These are phyloP conservation scores for Leccinum subrobustum DNA, from an alignment of 1,284 basidiomycete genomes.

Conservation along the genomic window DNA sequence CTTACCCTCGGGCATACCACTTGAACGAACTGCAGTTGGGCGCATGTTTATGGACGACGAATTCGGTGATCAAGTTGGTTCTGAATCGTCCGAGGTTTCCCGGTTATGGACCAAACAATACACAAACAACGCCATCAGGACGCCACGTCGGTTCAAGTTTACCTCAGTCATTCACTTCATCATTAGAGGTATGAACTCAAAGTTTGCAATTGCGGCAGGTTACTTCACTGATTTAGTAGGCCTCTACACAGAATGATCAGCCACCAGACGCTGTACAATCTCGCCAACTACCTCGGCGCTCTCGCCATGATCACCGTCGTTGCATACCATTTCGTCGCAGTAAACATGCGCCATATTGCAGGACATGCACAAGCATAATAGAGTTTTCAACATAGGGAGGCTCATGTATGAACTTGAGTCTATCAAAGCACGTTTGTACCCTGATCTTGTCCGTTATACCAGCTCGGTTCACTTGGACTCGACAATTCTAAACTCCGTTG, in stretches of 20 bases:
- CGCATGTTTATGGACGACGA: slow-evolving; percentile 51
- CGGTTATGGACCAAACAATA: slow-evolving; percentile 28
- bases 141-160: not conserved
- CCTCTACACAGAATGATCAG: slow-evolving; percentile 56
- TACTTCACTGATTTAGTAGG: not conserved
- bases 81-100: slow-evolving; percentile 32
- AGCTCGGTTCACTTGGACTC: not conserved
- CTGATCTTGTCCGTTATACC: not conserved
- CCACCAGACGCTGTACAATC: slow-evolving; percentile 75
- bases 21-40: slow-evolving; percentile 45
- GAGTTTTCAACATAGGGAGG: not conserved
- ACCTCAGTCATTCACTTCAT: slow-evolving; percentile 4
- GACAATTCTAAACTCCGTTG: not conserved
- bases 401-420: not conserved
- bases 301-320: slow-evolving; percentile 82
- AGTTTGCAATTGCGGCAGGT: not conserved
- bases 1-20: slow-evolving; percentile 75
- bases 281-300: slow-evolving; percentile 83
- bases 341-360: slow-evolving; percentile 63
- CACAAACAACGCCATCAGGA: slow-evolving; percentile 30
- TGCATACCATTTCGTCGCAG: slow-evolving; percentile 83
- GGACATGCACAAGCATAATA: slow-evolving; percentile 21
- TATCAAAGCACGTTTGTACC: not conserved
- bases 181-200: slow-evolving; percentile 11
- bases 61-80: not conserved